Evolutionary conservation across 1,284 basidiomycete species (phyloP).

Genomic region (Sphagnurus paluster): DNA sequence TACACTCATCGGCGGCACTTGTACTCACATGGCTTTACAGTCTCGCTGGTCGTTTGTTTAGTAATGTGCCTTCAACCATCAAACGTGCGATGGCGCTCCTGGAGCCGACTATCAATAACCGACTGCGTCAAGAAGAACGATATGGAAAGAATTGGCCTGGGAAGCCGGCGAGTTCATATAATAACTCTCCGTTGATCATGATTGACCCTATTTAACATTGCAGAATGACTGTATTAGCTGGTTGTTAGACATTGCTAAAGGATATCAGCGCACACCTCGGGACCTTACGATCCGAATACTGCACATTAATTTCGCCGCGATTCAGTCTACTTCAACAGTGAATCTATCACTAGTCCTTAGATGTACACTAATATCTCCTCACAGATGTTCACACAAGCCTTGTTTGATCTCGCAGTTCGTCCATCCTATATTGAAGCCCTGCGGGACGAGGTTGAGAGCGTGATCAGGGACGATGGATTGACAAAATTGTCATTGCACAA

Average conservation of each 20-base stretch:
- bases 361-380: too few species aligned
- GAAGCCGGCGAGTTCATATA: constrained; percentile 29
- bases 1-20: not conserved
- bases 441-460: constrained; percentile 43
- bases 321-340: constrained; percentile 33
- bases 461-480: constrained; percentile 42
- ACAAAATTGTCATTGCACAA: constrained; percentile 41
- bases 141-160: constrained; percentile 37
- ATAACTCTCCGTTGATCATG: not conserved
- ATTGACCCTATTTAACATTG: not conserved
- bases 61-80: constrained; percentile 43
- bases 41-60: constrained; percentile 20
- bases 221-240: constrained; percentile 38
- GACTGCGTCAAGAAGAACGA: constrained; percentile 32
- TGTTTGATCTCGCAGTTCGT: constrained; percentile 42
- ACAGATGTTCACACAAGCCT: constrained; percentile 31
- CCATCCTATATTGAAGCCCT: constrained; percentile 41
- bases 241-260: constrained; percentile 30
- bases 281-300: constrained; percentile 31
- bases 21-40: not conserved
- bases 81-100: constrained; percentile 31
- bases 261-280: constrained; percentile 22
- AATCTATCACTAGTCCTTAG: not conserved
- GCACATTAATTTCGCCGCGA: constrained; percentile 34
- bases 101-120: constrained; percentile 35